Percentiles rank a stretch among this genome's conserved stretches.
These are phyloP conservation scores for Yamadazyma kitorensis DNA, from an alignment of 805 yeast genomes.

Conservation along the genomic window DNA sequence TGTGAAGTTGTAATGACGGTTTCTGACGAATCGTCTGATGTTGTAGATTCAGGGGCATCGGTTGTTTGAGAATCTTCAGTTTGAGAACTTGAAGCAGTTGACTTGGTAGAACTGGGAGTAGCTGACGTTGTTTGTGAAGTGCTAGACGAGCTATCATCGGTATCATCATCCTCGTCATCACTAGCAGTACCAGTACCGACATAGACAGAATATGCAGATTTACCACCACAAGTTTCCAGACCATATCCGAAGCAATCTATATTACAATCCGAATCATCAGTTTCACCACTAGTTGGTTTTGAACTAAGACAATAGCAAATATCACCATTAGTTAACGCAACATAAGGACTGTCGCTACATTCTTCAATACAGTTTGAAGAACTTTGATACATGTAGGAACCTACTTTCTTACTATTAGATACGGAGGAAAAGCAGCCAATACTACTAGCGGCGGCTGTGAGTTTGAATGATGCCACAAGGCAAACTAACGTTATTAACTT, in stretches of 20 bases:
- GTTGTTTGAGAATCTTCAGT: conserved; percentile 7
- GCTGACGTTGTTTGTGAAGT: conserved; percentile 8
- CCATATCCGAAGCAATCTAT: conserved; percentile 35
- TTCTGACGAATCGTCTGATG: conserved; percentile 1
- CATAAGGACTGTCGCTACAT: conserved; percentile 34
- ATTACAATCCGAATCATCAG: conserved; percentile 21
- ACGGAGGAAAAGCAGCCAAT: conserved; percentile 32
- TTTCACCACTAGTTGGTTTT: conserved; percentile 22
- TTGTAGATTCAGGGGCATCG: conserved; percentile 8
- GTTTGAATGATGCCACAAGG: no score
- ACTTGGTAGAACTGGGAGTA: conserved; percentile 10
- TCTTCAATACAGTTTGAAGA: conserved; percentile 24
- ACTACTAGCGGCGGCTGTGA: conserved; percentile 2
- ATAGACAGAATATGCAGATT: conserved; percentile 27
- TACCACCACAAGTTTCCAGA: conserved; percentile 37
- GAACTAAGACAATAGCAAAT: conserved; percentile 37
- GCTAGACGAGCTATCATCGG: conserved; percentile 2
- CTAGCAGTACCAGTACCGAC: conserved; percentile 19
- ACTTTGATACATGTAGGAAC: conserved; percentile 26
- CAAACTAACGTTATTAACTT: no score
- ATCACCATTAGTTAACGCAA: conserved; percentile 35
- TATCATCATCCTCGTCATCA: conserved; percentile 6
- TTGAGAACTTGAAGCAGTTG: conserved; percentile 10
- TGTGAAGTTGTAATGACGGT: conserved; percentile 13
- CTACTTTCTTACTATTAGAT: conserved; percentile 20